Percentiles rank a stretch among this genome's conserved stretches.
Conservation (phyloP, 2,329 filamentous ascomycete species). For the Aureobasidium sp. region DNA sequence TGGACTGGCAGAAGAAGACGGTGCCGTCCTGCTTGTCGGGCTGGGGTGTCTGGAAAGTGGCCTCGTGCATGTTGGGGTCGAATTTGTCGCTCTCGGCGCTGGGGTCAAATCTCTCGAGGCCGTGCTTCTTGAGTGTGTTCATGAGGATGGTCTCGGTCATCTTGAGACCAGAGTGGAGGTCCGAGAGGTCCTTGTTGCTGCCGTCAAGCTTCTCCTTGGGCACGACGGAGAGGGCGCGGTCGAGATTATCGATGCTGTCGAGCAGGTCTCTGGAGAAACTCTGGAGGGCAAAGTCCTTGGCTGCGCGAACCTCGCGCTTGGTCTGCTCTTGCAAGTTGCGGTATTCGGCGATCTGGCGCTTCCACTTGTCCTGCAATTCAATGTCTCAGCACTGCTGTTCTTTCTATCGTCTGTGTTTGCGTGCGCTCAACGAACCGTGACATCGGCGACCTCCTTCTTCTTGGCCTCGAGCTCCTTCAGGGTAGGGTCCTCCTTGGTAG, state of each 20-base stretch:
- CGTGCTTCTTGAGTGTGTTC: conserved; percentile 85
- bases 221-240: conserved; percentile 79
- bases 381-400: conserved; percentile 12
- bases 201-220: conserved; percentile 61
- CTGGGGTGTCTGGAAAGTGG: conserved; percentile 86
- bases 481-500: conserved; percentile 34
- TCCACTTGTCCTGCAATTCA: conserved; percentile 71
- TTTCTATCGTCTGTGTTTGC: background rate
- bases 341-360: conserved; percentile 92
- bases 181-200: conserved; percentile 65
- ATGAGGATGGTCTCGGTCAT: conserved; percentile 92
- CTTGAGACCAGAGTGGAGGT: conserved; percentile 80
- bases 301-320: conserved; percentile 77
- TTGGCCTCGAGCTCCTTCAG: conserved; percentile 65
- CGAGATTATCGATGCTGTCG: conserved; percentile 93
- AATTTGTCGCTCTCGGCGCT: conserved; percentile 68
- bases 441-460: conserved; percentile 66
- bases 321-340: conserved; percentile 96
- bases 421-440: conserved; percentile 60
- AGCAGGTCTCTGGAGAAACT: conserved; percentile 90
- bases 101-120: conserved; percentile 82
- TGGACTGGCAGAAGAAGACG: conserved; percentile 88
- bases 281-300: conserved; percentile 90
- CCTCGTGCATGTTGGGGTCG: conserved; percentile 94
- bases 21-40: conserved; percentile 82